Conservation (phyloP, 2,329 filamentous ascomycete genomes). For the Waltergamsia citrina region DNA sequence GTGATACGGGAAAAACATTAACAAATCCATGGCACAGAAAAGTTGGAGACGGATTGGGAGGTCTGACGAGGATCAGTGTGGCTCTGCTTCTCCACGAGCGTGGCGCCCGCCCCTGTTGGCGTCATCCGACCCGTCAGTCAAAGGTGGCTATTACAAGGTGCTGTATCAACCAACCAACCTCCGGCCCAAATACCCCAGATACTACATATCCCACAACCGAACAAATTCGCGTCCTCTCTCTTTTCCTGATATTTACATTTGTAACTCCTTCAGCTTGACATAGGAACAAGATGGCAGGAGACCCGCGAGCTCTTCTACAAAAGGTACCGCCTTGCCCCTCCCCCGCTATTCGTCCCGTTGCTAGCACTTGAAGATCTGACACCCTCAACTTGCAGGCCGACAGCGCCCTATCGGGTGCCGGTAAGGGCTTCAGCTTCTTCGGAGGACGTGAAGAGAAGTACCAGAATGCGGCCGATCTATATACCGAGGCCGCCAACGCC, state of each 20-base stretch:
- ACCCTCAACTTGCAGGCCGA: slow-evolving; percentile 56
- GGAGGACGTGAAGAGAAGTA: slow-evolving; percentile 81
- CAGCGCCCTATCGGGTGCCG: slow-evolving; percentile 65
- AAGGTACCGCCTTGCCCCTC: slow-evolving; percentile 44
- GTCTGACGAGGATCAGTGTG: too few relatives aligned
- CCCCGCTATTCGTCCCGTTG: slow-evolving; percentile 9
- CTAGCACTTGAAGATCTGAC: slow-evolving; percentile 5
- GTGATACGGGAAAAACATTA: too few relatives aligned
- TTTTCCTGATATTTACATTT: too few relatives aligned
- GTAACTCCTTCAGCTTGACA: too few relatives aligned
- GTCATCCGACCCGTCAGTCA: too few relatives aligned
- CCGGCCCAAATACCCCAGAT: too few relatives aligned
- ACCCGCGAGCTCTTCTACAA: slow-evolving; percentile 69
- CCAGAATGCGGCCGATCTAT: slow-evolving; percentile 80
- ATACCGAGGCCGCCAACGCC: slow-evolving; percentile 80
- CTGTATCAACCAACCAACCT: too few relatives aligned
- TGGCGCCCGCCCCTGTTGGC: not conserved
- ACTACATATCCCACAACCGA: not conserved
- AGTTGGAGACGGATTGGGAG: too few relatives aligned
- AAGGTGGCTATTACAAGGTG: too few relatives aligned
- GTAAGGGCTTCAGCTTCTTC: slow-evolving; percentile 81
- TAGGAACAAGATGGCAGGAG: slow-evolving; percentile 53
- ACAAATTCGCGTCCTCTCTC: too few relatives aligned
- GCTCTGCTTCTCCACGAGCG: not conserved
- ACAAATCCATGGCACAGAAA: too few relatives aligned